Conservation (phyloP, 225 moss, liverwort and hornwort species). For the Rhytidiadelphus loreus region DNA sequence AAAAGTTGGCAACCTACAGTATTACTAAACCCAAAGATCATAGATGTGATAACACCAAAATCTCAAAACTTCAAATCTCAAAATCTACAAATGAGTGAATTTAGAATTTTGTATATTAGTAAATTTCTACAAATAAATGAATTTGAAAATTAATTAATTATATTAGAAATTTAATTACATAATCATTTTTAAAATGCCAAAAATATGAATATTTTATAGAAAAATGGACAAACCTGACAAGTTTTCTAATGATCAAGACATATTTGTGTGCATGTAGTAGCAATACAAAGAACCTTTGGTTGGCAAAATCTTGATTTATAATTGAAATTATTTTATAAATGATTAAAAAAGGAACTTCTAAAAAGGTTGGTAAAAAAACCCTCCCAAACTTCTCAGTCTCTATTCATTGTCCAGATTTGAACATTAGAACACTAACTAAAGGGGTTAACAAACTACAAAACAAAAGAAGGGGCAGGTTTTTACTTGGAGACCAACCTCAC, state of each 20-base stretch:
- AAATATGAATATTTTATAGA: background rate
- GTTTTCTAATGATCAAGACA: background rate
- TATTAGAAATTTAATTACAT: background rate
- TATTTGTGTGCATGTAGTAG: background rate
- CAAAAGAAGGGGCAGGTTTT: background rate
- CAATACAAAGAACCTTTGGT: background rate
- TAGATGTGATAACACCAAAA: background rate
- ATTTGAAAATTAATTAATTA: background rate
- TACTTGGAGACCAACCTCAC: rapidly evolving
- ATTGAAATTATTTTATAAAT: background rate
- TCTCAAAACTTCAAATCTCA: background rate
- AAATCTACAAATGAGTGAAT: background rate
- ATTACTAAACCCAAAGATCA: background rate
- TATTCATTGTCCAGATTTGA: no score
- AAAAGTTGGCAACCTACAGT: background rate
- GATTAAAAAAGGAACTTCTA: background rate
- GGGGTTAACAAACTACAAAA: no score
- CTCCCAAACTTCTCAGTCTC: no score
- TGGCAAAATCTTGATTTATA: background rate
- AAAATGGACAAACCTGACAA: background rate
- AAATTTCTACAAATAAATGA: background rate
- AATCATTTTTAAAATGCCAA: background rate
- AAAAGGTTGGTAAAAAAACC: no score
- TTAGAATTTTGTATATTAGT: background rate
- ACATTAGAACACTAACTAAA: rapidly evolving